Evolutionary conservation across 257 asterid genomes (phyloP).

Genomic region (Jacaranda mimosifolia): DNA sequence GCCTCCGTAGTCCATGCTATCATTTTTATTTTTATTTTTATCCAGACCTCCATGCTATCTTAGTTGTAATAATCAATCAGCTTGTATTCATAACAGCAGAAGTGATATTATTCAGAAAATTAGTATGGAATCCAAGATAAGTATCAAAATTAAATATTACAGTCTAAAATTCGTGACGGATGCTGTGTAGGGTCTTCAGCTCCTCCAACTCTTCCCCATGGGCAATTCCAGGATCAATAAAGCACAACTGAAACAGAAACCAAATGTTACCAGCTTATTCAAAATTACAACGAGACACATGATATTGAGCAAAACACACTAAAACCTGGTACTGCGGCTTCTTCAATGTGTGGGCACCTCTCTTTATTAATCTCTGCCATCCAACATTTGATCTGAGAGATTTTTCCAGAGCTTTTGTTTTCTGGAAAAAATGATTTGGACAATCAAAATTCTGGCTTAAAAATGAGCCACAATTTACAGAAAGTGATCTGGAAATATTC

Average conservation of each 20-base stretch:
- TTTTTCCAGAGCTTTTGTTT: slow-evolving; percentile 60
- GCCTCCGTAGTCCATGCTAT: background rate
- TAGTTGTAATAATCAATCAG: slow-evolving; percentile 7
- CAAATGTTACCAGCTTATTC: background rate
- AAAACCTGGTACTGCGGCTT: slow-evolving; percentile 82
- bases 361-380: slow-evolving; percentile 84
- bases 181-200: slow-evolving; percentile 70
- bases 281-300: slow-evolving; percentile 13
- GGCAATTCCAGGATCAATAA: slow-evolving; percentile 81
- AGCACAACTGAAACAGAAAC: slow-evolving; percentile 66
- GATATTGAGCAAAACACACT: slow-evolving; percentile 22
- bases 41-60: background rate
- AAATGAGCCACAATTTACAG: background rate
- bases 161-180: slow-evolving; percentile 60
- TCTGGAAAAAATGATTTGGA: slow-evolving; percentile 47
- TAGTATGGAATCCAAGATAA: background rate
- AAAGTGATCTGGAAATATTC: slow-evolving; percentile 26
- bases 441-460: slow-evolving; percentile 2
- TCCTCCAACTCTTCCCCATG: slow-evolving; percentile 69
- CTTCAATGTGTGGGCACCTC: slow-evolving; percentile 85
- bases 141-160: slow-evolving; percentile 14
- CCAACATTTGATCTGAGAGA: slow-evolving; percentile 59
- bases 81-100: background rate
- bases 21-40: no score
- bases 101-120: background rate